Conservation (phyloP, 2,329 filamentous ascomycete genomes). For the Talaromyces sp. region DNA sequence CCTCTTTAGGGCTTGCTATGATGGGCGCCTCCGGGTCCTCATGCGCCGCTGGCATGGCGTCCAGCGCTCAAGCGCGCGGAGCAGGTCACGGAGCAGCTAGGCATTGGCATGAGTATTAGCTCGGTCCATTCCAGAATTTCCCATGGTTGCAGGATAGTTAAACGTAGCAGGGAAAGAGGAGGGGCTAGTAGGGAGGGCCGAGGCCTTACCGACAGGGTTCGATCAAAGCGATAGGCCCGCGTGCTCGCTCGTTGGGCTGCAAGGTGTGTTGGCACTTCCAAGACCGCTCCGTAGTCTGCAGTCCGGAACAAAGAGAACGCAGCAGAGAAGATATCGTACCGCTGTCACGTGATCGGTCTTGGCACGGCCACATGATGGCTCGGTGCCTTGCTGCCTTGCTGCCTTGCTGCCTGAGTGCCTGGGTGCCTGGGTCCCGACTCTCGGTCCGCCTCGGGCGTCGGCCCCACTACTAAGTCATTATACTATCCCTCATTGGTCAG, state of each 20-base stretch:
- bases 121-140: background rate
- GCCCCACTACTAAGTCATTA: background rate
- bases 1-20: slow-evolving; percentile 35
- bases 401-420: background rate
- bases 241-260: background rate
- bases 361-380: too few relatives aligned
- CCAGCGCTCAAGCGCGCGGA: slow-evolving; percentile 18
- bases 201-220: slow-evolving; percentile 5
- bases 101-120: slow-evolving; percentile 24
- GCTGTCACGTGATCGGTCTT: slow-evolving; percentile 14
- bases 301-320: slow-evolving; percentile 37
- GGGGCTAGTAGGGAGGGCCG: background rate
- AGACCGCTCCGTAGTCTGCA: slow-evolving; percentile 40
- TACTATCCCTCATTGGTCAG: background rate
- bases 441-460: background rate
- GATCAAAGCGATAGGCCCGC: background rate
- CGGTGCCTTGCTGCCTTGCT: background rate
- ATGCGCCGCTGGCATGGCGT: slow-evolving; percentile 32
- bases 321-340: slow-evolving; percentile 31
- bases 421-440: background rate
- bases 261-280: slow-evolving; percentile 29
- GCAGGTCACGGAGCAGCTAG: slow-evolving; percentile 31
- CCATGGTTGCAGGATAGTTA: background rate
- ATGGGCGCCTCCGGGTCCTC: slow-evolving; percentile 27
- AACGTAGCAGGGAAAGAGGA: background rate